Percentiles rank a stretch among this genome's conserved stretches.
Conservation (phyloP, 305 asterid genomes). For the Fraxinus sp. region DNA sequence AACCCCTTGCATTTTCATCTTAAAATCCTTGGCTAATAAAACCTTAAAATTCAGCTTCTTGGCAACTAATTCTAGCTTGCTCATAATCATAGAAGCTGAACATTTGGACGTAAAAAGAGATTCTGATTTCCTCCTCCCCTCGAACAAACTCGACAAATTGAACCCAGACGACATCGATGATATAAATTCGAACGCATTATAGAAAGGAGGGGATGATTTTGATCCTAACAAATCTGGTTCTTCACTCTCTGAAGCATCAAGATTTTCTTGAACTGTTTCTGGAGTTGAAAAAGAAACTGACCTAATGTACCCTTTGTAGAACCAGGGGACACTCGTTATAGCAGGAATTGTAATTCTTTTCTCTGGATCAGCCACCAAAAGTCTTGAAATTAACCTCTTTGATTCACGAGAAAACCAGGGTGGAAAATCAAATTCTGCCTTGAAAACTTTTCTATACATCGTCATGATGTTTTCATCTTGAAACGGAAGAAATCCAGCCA, state of each 20-base stretch:
- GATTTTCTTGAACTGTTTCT: constrained; percentile 29
- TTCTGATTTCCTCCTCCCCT: constrained; percentile 38
- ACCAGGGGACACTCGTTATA: constrained; percentile 60
- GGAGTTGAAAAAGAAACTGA: constrained; percentile 35
- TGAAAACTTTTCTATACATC: constrained; percentile 69
- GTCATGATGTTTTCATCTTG: constrained; percentile 68
- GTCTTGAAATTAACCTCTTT: constrained; percentile 49
- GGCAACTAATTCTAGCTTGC: constrained; percentile 55
- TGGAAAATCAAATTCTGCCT: constrained; percentile 59
- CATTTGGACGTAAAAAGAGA: constrained; percentile 66
- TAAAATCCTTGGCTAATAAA: constrained; percentile 48
- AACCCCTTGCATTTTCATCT: constrained; percentile 60
- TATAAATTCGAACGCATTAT: constrained; percentile 72
- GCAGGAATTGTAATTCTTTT: constrained; percentile 50
- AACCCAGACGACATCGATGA: constrained; percentile 88
- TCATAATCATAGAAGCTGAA: constrained; percentile 49
- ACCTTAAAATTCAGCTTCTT: constrained; percentile 48
- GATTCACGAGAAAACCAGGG: constrained; percentile 68
- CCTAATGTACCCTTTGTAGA: constrained; percentile 38
- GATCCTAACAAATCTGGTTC: constrained; percentile 34
- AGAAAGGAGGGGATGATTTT: constrained; percentile 60
- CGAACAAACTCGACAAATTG: constrained; percentile 63
- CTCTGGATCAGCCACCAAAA: constrained; percentile 58
- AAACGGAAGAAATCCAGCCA: constrained; percentile 73
- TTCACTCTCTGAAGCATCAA: not conserved